Conservation (phyloP, 2,329 filamentous ascomycete genomes). For the Fusarium sp. region DNA sequence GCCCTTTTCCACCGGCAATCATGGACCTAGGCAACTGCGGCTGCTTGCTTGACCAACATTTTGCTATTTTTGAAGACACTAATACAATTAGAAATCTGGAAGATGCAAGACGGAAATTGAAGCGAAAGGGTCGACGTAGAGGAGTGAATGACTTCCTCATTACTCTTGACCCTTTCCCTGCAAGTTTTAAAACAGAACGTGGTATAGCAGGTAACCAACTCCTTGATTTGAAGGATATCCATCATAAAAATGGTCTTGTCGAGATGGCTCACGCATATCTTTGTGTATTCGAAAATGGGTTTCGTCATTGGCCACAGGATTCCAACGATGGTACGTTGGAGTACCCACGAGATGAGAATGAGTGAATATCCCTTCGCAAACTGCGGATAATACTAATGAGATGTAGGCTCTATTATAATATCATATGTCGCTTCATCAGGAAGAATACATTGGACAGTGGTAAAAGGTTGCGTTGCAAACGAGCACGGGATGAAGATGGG, state of each 20-base stretch:
- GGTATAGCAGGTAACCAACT: background rate
- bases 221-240: rapidly evolving
- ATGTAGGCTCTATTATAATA: slow-evolving; percentile 1
- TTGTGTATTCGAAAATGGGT: background rate
- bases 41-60: slow-evolving; percentile 2
- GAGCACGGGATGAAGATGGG: background rate
- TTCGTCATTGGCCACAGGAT: background rate
- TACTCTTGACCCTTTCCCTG: background rate
- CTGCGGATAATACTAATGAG: background rate
- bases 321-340: background rate
- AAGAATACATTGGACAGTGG: background rate
- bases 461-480: background rate
- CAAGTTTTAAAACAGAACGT: background rate
- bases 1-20: background rate
- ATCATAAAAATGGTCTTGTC: background rate
- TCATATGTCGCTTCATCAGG: slow-evolving; percentile 7
- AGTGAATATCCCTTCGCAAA: background rate
- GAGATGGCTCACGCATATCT: slow-evolving; percentile 23
- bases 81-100: background rate
- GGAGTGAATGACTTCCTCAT: background rate
- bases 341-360: background rate
- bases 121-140: background rate
- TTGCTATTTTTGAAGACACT: background rate
- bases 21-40: background rate
- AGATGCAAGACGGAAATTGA: background rate